Base-by-base conservation (phyloP, 192 early-diverging fungal genomes). In the Backusella mclennaniae region DNA sequence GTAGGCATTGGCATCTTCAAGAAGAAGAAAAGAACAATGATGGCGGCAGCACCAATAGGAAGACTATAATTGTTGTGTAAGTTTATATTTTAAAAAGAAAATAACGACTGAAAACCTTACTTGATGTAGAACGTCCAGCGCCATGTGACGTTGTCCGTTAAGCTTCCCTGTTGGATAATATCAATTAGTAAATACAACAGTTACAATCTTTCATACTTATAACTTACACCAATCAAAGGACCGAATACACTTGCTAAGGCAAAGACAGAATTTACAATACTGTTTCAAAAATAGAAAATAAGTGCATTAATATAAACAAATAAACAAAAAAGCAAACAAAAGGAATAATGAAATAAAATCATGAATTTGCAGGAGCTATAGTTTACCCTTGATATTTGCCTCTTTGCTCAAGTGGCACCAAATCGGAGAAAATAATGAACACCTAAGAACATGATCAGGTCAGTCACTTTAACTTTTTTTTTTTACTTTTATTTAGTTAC, bases 391-490 rank as follows among this genome's bases (percentile, higher is more conserved):
- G 35, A 66, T 67, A 71, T 77, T 93, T 95, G 44, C 93, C 93
- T 41, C 94, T 84, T 73, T 96, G 89, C 35, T 90, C 86, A 29
- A 91, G 73, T 33, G 91, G 87, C 29, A 97, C 90, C 74, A 98
- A 90, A 75, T 97, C 97, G 3, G 94, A 85, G 36, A 97, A 87
- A 44, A 95, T 90, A 41, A 96, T 89, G 29, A 94, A 84, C 19
- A 90, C 89, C 68, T 89, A 66, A 84, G 75, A 68, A 63, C 9
- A 63, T 29, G 26, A 63, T 63, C 23, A 29, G 56, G 26, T 63
- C 26, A 63, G 23, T 29, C 21, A 26, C 3, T 63, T 14, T 29
- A 63, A 11, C 12, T 11, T 11, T 23, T 59, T 63, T 63, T 63
- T 59, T 26, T 59, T 26, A 39, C 38, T 39, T 59, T 21, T 21